Conservation (phyloP, 441 rosid genomes). For the Geranium incanum region DNA sequence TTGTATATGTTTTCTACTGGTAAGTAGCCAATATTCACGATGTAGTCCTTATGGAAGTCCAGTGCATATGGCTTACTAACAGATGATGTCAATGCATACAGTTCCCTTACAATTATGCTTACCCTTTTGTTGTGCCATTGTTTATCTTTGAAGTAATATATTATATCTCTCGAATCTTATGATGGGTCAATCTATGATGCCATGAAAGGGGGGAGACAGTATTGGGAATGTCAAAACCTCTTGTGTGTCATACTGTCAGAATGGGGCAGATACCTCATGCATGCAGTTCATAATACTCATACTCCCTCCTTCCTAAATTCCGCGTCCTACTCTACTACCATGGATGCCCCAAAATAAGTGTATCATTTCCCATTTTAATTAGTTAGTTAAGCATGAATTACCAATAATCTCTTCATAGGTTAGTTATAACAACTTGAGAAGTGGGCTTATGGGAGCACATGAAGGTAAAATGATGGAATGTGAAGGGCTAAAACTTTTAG, state of each 20-base stretch:
- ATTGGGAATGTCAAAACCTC: not conserved
- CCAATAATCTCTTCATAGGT: not conserved
- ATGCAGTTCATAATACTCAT: not conserved
- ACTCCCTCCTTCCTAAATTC: not conserved
- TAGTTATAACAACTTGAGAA: not conserved
- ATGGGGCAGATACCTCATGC: not conserved
- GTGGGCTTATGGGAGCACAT: conserved; percentile 1
- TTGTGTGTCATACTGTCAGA: not conserved
- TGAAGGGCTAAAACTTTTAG: not conserved
- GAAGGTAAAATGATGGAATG: not conserved
- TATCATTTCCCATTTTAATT: not conserved
- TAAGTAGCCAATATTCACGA: not conserved
- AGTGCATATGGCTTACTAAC: not conserved
- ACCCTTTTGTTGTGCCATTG: not conserved
- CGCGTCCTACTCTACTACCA: not conserved
- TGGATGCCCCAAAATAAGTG: not conserved
- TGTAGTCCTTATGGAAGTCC: not conserved
- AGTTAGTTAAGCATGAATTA: not conserved
- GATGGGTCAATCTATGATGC: not conserved
- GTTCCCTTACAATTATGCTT: not conserved
- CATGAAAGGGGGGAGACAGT: not conserved
- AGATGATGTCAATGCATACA: not conserved
- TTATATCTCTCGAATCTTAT: not conserved
- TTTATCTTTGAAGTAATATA: not conserved
- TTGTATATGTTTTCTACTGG: not conserved